Base-by-base conservation (phyloP, 345 rosid genomes). In the Anacardium occidentale region DNA sequence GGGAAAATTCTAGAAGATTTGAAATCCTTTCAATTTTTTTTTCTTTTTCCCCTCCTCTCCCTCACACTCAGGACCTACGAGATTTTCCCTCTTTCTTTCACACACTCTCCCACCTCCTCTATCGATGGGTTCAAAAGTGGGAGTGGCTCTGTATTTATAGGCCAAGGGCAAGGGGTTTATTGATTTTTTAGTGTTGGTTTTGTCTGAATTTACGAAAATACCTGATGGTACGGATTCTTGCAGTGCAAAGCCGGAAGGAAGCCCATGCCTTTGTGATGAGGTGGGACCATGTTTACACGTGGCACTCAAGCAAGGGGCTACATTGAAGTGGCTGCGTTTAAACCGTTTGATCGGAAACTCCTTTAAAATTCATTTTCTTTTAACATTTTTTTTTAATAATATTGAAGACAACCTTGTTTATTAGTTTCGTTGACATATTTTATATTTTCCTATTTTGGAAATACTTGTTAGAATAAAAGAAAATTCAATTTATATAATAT, bases 81-180 rank as follows among this genome's bases (percentile, higher is more conserved):
- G n/a, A 1, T 22, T 71, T 74, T 56, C 71, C 58, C 9, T 7
- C 74, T 61, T 50, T 60, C 74, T 69, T 69, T 59, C 58, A 24
- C 74, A 52, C 77, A 72, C 74, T 13, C 52, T 63, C 78, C 74
- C 75, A 14, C 82, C 67, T 52, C 2, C 53, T 11, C 26, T 72
- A 34, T 45, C 69, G 75, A 62, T 61, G 37, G 64, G 71, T 59
- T 6, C 45, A 17, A 64, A 69, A 5, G 2, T 25, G 58, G 7
- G 42, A 6, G 24, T 20, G 66, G 26, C 45, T 45, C 5, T 13
- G 0, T 62, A 76, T 83, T 81, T 88, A 90, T 90, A 85, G 79
- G 76, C 68, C 54, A 64, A 57, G 26, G 0, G 25, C 64, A 26
- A 58, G 47, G 0, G 12, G 10, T 29, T 61, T 69, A 73, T 47